Conservation (phyloP, 2,329 filamentous ascomycete species). For the Thelonectria blattea region DNA sequence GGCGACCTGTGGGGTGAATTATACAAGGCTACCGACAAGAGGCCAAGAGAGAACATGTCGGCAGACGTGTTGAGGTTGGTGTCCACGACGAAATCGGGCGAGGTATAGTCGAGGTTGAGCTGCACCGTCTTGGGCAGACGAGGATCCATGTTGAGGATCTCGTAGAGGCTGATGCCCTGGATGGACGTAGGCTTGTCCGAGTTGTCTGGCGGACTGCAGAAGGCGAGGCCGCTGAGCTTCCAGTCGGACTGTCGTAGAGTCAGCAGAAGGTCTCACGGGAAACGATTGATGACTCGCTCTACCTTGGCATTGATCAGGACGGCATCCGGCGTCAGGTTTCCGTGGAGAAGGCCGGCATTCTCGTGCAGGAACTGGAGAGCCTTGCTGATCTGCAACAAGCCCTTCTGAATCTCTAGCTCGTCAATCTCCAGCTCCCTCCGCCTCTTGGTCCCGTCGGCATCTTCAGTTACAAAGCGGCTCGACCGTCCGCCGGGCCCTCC, state of each 20-base stretch:
- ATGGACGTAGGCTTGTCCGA: constrained; percentile 78
- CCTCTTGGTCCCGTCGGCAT: constrained; percentile 73
- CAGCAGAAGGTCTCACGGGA: constrained; percentile 30
- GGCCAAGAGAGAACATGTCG: constrained; percentile 92
- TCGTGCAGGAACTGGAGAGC: constrained; percentile 95
- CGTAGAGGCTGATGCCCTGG: constrained; percentile 79
- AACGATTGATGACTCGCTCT: constrained; percentile 38
- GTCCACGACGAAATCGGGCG: constrained; percentile 93
- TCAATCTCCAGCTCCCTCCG: constrained; percentile 90
- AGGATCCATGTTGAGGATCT: constrained; percentile 84
- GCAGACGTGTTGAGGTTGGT: constrained; percentile 82
- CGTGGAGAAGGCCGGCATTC: constrained; percentile 91
- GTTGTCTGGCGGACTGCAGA: constrained; percentile 80
- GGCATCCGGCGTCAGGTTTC: constrained; percentile 91
- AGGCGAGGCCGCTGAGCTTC: constrained; percentile 96
- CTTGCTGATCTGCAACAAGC: constrained; percentile 89
- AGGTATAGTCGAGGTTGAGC: constrained; percentile 90
- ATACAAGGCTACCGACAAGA: constrained; percentile 88
- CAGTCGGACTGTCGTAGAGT: constrained; percentile 76
- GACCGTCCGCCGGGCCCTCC: constrained; percentile 72
- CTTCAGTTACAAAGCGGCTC: constrained; percentile 82
- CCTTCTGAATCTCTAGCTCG: constrained; percentile 97
- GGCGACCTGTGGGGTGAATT: constrained; percentile 93
- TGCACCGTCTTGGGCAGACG: constrained; percentile 83
- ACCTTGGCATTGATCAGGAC: constrained; percentile 94